Evolutionary conservation across 2,329 filamentous ascomycete species (phyloP), one percentile per base, ranked within the genome.

Genomic region (Beauveria scarabaeidicola): DNA sequence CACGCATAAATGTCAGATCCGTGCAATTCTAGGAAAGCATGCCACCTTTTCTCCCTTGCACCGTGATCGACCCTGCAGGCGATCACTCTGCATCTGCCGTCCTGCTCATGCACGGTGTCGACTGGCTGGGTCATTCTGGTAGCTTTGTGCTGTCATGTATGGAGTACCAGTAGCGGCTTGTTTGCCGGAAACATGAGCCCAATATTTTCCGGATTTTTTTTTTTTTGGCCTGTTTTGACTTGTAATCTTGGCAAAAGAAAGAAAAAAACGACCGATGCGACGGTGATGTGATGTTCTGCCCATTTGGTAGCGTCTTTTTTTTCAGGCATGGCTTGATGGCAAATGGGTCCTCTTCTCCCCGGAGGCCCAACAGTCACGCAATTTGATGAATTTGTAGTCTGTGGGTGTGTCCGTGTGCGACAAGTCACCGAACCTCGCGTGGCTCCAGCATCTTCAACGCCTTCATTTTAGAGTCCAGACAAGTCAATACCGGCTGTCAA

Each of bases 21-120:
- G 27, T 55, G 41, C 25, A 46, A 55, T 55, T 19, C 52, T 27
- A 47, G 52, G 7, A 23, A 11, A 29, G n/a, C 44, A 25, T 27
- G 27, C 23, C 47, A 17, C 25, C 10, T 50, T 50, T 48, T 36
- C 32, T 36, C 13, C 32, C 32, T 15, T 15, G 32, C 32, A 36
- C 29, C 32, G n/a, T n/a, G 40, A 55, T 54, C 40, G 17, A 44
- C 52, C 40, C 32, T 21, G 52, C 52, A 44, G 52, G 19, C 25
- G 40, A 52, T 54, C 52, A 54, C 25, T 44, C 40, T 54, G 40
- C 40, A 55, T 46, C 40, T 46, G 52, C 52, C 52, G 40, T 52
- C 21, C 40, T 41, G 40, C 40, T 41, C 5, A 36, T 15, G 32
- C 32, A 36, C 32, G 32, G 11, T 15, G 32, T 36, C 32, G 13